Percentiles rank a stretch among this genome's conserved stretches.
Evolutionary conservation across 2,329 filamentous ascomycete genomes (phyloP).

Genomic region (Colletotrichum lini): DNA sequence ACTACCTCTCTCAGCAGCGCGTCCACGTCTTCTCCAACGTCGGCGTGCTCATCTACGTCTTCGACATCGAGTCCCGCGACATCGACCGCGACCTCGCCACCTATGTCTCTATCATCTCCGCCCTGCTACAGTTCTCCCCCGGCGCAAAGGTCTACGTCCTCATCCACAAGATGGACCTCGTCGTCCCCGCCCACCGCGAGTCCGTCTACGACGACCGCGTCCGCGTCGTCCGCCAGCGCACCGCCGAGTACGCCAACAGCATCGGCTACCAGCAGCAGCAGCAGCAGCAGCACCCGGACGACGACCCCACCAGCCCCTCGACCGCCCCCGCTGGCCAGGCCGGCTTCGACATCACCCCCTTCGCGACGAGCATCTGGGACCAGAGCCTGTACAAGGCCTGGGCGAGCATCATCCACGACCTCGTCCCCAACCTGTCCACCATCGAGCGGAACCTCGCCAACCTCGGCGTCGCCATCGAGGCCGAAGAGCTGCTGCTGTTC

Average conservation of each 20-base stretch:
- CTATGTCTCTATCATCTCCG: conserved; percentile 91
- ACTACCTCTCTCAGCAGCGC: conserved; percentile 95
- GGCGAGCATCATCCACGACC: conserved; percentile 97
- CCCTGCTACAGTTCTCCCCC: conserved; percentile 86
- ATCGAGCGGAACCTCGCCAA: conserved; percentile 90
- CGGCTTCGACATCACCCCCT: conserved; percentile 83
- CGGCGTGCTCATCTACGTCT: conserved; percentile 98
- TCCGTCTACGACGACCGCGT: conserved; percentile 89
- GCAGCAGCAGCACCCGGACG: conserved; percentile 11
- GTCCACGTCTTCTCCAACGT: conserved; percentile 97
- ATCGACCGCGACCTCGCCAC: conserved; percentile 93
- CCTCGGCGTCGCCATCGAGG: conserved; percentile 88
- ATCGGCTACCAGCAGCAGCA: conserved; percentile 49
- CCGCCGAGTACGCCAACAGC: conserved; percentile 66
- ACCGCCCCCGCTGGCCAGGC: conserved; percentile 45
- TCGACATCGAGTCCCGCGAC: conserved; percentile 97
- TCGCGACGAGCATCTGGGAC: conserved; percentile 98
- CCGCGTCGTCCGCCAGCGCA: conserved; percentile 81
- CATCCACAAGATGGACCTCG: conserved; percentile 99
- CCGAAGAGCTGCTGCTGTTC: conserved; percentile 94
- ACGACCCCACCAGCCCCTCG: conserved; percentile 44
- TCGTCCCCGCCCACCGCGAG: conserved; percentile 84
- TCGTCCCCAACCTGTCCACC: conserved; percentile 92
- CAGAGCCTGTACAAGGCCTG: conserved; percentile 98
- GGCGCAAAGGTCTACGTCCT: conserved; percentile 91